Conservation (phyloP, 169 alveolate species). For the Babesia ovis region DNA sequence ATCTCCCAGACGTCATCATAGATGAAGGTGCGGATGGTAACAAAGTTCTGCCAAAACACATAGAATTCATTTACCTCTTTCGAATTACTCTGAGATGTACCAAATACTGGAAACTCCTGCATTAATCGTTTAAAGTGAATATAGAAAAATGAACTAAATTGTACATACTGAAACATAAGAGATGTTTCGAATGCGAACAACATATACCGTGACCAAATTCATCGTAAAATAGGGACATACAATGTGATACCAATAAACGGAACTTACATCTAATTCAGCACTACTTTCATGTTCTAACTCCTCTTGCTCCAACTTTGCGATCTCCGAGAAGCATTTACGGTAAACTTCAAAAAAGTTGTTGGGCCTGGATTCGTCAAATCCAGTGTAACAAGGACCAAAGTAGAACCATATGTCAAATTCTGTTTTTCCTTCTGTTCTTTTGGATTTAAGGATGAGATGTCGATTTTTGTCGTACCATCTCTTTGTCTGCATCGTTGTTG, state of each 20-base stretch:
- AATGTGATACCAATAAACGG: not conserved
- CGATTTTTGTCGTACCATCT: conserved; percentile 43
- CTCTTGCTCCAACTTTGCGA: conserved; percentile 18
- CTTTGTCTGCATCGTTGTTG: conserved; percentile 6
- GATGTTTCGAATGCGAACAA: too few relatives aligned
- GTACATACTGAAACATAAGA: too few relatives aligned
- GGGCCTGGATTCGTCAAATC: conserved; percentile 38
- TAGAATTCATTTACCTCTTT: conserved; percentile 22
- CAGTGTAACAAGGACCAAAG: conserved; percentile 38
- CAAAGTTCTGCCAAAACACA: conserved; percentile 29
- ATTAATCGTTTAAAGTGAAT: too few relatives aligned
- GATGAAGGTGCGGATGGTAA: conserved; percentile 15
- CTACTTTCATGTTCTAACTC: conserved; percentile 14
- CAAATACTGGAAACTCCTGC: conserved; percentile 34
- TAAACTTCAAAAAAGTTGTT: conserved; percentile 29
- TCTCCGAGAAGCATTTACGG: conserved; percentile 21
- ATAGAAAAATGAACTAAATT: too few relatives aligned
- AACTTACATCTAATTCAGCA: conserved; percentile 14
- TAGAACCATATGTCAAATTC: conserved; percentile 41
- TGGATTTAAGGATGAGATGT: conserved; percentile 15
- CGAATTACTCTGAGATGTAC: conserved; percentile 35
- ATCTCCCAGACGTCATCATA: conserved; percentile 27
- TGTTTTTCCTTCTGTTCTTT: conserved; percentile 2
- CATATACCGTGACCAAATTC: not conserved
- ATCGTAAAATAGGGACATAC: not conserved